Base-by-base conservation (phyloP, 805 yeast genomes). In the Spathaspora gorwiae region DNA sequence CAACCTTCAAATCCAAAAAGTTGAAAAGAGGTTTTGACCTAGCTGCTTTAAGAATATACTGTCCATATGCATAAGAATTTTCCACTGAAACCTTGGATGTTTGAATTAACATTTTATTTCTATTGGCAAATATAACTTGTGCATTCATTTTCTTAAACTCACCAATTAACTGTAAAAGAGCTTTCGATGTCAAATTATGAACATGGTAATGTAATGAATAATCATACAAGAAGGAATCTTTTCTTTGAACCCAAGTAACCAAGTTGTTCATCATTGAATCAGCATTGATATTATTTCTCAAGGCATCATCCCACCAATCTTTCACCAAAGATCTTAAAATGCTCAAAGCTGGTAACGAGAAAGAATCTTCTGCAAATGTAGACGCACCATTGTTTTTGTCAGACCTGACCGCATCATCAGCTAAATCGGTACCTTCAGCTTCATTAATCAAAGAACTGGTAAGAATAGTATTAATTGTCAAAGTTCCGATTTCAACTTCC, bases 231-330 rank as follows among this genome's bases (percentile, higher is more conserved):
- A 60, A 75, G 0, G 97, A 87, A 8, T 78, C 77, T 8, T 87
- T 79, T 41, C 82, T 79, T 52, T 87, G 88, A 24, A 90, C 87
- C 99, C 99, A 92, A 3, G 83, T 72, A 1, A 87, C 85, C 60
- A 92, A 81, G 26, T 81, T 76, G 54, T 87, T 87, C 49, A 90
- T 84, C 78, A 90, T 77, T 1, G 87, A 71, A 61, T 90, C 97
- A 0, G 97, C 96, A 47, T 83, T 81, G 7, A 70, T 53, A 53
- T 84, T 78, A 45, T 79, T 80, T 15, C 71, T 69, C 45, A 87
- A 65, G 0, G 97, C 97, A 56, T 82, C 85, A 56, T 89, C 95
- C 96, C 97, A 92, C 97, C 97, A 89, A 30, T 75, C 81, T 55
- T 85, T 88, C 10, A 94, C 85, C 76, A 94, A 69, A 7, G 75